Evolutionary conservation across 345 rosid genomes (phyloP), one percentile per base, ranked within the genome.

Genomic region (Melaleuca alternifolia): DNA sequence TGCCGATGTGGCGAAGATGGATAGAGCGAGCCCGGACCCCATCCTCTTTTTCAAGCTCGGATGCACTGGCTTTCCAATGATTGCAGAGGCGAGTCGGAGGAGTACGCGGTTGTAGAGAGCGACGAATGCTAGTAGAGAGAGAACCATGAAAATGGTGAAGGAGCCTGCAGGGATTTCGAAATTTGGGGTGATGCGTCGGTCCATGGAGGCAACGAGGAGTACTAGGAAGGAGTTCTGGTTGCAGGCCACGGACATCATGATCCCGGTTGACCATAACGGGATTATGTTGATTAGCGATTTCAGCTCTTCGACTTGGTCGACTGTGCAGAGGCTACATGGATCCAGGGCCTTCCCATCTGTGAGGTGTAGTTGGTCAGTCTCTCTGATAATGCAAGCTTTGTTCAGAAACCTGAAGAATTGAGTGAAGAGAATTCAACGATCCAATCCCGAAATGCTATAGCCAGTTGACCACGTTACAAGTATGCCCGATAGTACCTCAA

Each of bases 131-230:
- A 90, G 88, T n/a, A 94, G 54, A 30, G 94, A 83, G 83, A 93
- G 61, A 59, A 95, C 85, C 61, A 91, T 82, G 90, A 95, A 94
- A 88, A 88, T 88, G 20, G 85, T 86, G 53, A 92, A 93, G 54
- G 99, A 94, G 76, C 92, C 99, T 11, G 98, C 96, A 1, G 99
- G 99, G 28, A 93, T 85, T 88, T 95, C 90, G 76, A 96, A 95
- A 87, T 90, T 89, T 83, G 93, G 90, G 82, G 87, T 83, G 3
- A 96, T 23, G 85, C 90, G 93, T 82, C 99, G 85, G 92, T 96
- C 92, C 97, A 96, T 94, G 57, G 97, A 91, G 85, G 85, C 90
- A 4, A 96, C 97, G 51, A 94, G 95, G 54, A 94, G 93, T 62
- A 96, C 28, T 75, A 90, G 89, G 87, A 95, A 93, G 33, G 96